Evolutionary conservation across 2,329 filamentous ascomycete genomes (phyloP).

Genomic region (Teratosphaeria zuluensis): DNA sequence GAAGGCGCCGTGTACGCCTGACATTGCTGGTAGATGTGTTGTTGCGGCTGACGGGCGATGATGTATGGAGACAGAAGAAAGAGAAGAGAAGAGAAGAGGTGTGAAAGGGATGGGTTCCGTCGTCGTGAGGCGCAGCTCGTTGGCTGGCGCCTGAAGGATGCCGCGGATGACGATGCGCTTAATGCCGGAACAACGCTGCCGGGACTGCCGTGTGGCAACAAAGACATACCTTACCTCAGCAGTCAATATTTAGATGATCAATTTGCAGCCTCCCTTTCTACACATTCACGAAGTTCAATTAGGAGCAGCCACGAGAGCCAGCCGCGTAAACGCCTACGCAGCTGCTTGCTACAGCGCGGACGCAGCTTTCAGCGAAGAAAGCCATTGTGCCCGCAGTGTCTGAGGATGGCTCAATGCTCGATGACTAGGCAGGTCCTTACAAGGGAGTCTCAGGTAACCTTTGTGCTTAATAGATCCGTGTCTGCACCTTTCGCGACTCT

Average conservation of each 20-base stretch:
- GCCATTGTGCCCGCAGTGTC: too few species aligned
- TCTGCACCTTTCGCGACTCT: too few species aligned
- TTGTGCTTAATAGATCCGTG: too few species aligned
- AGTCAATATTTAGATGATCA: background rate
- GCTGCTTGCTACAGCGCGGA: too few species aligned
- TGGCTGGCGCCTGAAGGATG: background rate
- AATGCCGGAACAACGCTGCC: background rate
- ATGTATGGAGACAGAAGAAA: background rate
- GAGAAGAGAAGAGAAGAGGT: background rate
- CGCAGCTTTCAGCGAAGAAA: too few species aligned
- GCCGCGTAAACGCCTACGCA: too few species aligned
- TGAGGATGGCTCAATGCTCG: too few species aligned
- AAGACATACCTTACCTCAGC: background rate
- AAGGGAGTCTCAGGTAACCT: too few species aligned
- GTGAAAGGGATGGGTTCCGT: background rate
- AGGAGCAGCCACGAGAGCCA: too few species aligned
- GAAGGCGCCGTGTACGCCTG: constrained; percentile 10
- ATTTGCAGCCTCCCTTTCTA: too few species aligned
- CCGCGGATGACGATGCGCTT: background rate
- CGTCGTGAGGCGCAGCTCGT: background rate
- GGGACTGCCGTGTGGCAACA: background rate
- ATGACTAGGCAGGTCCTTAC: too few species aligned
- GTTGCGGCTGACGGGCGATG: background rate
- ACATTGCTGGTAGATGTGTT: background rate
- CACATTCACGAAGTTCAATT: too few species aligned